Evolutionary conservation across 2,329 filamentous ascomycete genomes (phyloP).

Genomic region (Amauroascus niger): DNA sequence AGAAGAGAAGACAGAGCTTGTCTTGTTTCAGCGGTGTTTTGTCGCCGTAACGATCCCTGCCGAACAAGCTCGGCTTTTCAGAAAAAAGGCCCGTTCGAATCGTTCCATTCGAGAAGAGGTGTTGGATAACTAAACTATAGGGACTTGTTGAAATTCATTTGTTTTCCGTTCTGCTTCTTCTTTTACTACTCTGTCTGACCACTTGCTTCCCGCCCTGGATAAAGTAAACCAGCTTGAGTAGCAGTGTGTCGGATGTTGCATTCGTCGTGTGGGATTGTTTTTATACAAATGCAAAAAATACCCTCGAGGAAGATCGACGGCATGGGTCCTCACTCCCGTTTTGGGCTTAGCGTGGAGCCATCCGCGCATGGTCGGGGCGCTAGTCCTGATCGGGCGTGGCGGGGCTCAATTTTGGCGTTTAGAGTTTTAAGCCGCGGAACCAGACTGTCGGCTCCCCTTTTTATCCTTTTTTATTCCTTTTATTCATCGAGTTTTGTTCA

Average conservation of each 20-base stretch:
- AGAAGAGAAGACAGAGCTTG: not conserved
- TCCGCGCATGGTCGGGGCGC: slow-evolving; percentile 10
- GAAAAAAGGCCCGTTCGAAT: no score
- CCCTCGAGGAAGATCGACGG: no score
- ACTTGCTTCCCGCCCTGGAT: no score
- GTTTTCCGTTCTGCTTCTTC: no score
- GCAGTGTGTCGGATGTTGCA: no score
- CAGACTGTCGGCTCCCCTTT: slow-evolving; percentile 4
- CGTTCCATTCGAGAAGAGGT: no score
- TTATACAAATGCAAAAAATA: no score
- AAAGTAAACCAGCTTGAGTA: no score
- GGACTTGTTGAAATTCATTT: no score
- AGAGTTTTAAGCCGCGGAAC: slow-evolving; percentile 20
- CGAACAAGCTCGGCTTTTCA: no score
- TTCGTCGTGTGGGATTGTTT: not conserved
- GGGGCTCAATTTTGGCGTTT: slow-evolving; percentile 20
- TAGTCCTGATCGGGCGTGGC: slow-evolving; percentile 21
- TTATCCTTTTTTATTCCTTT: not conserved
- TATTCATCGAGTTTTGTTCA: not conserved
- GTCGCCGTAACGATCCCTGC: not conserved
- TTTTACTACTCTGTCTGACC: no score
- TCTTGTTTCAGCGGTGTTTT: not conserved
- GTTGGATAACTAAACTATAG: no score
- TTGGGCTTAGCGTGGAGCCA: not conserved
- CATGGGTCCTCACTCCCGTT: not conserved